Base-by-base conservation (phyloP, 345 rosid genomes). In the Populus nigra region DNA sequence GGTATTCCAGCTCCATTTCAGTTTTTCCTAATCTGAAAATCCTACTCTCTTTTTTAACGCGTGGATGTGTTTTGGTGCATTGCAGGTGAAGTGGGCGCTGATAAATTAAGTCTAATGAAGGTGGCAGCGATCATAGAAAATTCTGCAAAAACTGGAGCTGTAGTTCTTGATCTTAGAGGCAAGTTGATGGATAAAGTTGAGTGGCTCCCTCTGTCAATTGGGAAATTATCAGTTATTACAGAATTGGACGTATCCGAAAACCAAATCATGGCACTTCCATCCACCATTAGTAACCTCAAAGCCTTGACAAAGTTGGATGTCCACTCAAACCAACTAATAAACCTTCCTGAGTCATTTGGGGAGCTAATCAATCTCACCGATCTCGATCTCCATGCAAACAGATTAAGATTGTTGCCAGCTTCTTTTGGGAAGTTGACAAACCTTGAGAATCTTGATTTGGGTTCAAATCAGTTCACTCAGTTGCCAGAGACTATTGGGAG, bases 181-280 rank as follows among this genome's bases (percentile, higher is more conserved):
- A 90, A 81, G 81, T 76, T 90, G 81, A 85, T 76, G 89, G 91
- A 90, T 79, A 81, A 82, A 78, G 39, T 89, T 53, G 92, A 91
- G 81, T 91, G 94, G 94, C 90, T 91, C 50, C 94, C 94, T 15
- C 70, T 83, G 23, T 88, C 94, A 65, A 76, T 91, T 29, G 92
- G 92, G 59, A 91, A 89, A 75, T 78, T 89, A 55, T 83, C 84
- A 35, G 77, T 47, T 69, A 78, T 89, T 35, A 85, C 82, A 3
- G 88, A 81, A 74, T 59, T 91, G 68, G 84, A 91, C 83, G 68
- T 89, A 17, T 91, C 92, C 1, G 92, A 91, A 72, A 91, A 91
- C 79, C 82, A 79, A 31, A 83, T 91, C 75, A 88, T 86, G 91
- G 92, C 89, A 35, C 90, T 91, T 73, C 94, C 94, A 1, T 50